Conservation (phyloP, 2,329 filamentous ascomycete species). For the Cordyceps cateniannulata region DNA sequence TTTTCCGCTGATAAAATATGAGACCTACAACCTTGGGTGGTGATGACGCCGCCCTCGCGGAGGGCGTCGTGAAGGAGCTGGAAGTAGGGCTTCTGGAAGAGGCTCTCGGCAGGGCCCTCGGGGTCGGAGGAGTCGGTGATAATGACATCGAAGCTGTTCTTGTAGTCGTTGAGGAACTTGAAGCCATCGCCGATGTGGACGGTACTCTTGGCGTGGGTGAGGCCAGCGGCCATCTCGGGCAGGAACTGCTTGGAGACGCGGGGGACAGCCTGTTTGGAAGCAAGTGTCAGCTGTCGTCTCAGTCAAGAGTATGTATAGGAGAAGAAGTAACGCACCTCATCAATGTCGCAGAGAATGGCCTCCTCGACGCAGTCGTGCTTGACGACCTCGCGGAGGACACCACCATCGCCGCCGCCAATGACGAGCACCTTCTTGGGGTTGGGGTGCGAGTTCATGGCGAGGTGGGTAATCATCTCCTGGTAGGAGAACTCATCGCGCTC, state of each 20-base stretch:
- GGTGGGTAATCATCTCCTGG: slow-evolving; percentile 99
- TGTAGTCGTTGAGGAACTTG: slow-evolving; percentile 95
- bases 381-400: slow-evolving; percentile 95
- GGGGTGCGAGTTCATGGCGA: slow-evolving; percentile 97
- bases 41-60: slow-evolving; percentile 93
- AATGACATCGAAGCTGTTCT: slow-evolving; percentile 98
- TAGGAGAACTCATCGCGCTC: slow-evolving; percentile 99
- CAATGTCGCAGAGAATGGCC: slow-evolving; percentile 95
- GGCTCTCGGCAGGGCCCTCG: slow-evolving; percentile 88
- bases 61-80: slow-evolving; percentile 86
- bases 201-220: slow-evolving; percentile 88
- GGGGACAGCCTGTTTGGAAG: slow-evolving; percentile 64
- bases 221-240: slow-evolving; percentile 86
- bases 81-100: slow-evolving; percentile 99
- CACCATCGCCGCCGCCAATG: slow-evolving; percentile 95
- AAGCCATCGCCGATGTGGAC: slow-evolving; percentile 95
- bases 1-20: slow-evolving; percentile 51
- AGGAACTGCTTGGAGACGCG: slow-evolving; percentile 98
- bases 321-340: slow-evolving; percentile 51
- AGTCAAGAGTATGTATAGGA: background rate
- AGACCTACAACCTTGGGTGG: slow-evolving; percentile 99
- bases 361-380: slow-evolving; percentile 98
- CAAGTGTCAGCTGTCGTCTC: background rate
- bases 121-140: slow-evolving; percentile 98
- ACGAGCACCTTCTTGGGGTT: slow-evolving; percentile 98